phyloP scores from a whole-genome alignment of 2,329 filamentous ascomycete genomes.

The Aurifilum marmelostoma region DNA sequence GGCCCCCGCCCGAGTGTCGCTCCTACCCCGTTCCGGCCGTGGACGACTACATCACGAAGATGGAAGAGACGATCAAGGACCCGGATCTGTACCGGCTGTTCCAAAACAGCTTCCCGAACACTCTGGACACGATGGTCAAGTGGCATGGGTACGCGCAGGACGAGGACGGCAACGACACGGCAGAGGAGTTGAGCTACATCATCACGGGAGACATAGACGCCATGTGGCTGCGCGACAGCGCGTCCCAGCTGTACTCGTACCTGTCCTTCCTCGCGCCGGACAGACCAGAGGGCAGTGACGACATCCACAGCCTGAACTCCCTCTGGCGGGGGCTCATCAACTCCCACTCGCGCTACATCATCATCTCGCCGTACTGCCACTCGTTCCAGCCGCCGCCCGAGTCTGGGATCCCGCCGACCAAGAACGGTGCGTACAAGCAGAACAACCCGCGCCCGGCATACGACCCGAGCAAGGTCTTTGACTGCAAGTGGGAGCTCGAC shows the following conservation, averaged over 20 bases:
- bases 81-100: constrained; percentile 77
- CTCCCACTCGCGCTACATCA: constrained; percentile 69
- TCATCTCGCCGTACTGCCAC: constrained; percentile 80
- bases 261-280: constrained; percentile 60
- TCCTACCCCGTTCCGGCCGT: constrained; percentile 72
- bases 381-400: constrained; percentile 85
- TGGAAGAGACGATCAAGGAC: constrained; percentile 47
- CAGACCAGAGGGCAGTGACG: constrained; percentile 52
- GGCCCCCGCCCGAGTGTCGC: constrained; percentile 69
- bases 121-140: constrained; percentile 78
- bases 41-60: constrained; percentile 63
- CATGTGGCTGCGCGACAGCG: constrained; percentile 86
- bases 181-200: constrained; percentile 73
- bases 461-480: constrained; percentile 71
- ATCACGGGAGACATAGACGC: constrained; percentile 85
- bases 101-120: constrained; percentile 83
- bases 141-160: constrained; percentile 68
- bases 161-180: constrained; percentile 39
- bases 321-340: constrained; percentile 74
- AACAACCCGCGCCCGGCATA: constrained; percentile 66
- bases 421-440: constrained; percentile 61
- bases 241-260: constrained; percentile 74
- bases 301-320: constrained; percentile 68
- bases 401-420: constrained; percentile 63
- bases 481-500: constrained; percentile 92